Conservation (phyloP, 2,329 filamentous ascomycete species). For the Neoscytalidium dimidiatum region DNA sequence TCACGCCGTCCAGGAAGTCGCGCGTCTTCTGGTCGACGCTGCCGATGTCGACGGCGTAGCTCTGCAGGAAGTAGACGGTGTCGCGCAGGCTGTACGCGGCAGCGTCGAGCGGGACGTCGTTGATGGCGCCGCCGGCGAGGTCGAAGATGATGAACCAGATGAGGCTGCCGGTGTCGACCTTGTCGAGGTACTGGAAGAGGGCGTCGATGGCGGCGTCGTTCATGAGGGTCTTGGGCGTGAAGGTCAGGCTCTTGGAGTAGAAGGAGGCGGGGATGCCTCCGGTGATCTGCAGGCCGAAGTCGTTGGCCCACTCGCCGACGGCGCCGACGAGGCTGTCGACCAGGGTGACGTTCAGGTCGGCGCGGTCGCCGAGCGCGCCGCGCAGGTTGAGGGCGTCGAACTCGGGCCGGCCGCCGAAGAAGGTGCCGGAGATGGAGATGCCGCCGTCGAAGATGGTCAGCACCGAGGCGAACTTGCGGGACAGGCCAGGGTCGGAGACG, state of each 20-base stretch:
- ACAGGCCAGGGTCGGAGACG: conserved; percentile 33
- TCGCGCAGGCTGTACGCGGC: conserved; percentile 37
- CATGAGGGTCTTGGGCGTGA: conserved; percentile 34
- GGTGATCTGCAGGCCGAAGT: conserved; percentile 31
- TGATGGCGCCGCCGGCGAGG: conserved; percentile 35
- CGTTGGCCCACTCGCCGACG: conserved; percentile 36
- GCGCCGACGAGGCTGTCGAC: conserved; percentile 36
- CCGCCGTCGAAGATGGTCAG: conserved; percentile 36
- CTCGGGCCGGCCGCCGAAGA: conserved; percentile 34
- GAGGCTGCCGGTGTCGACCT: conserved; percentile 33
- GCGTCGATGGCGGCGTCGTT: conserved; percentile 33
- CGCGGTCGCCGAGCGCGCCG: conserved; percentile 26
- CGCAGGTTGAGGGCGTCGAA: conserved; percentile 37
- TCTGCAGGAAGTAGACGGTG: conserved; percentile 37
- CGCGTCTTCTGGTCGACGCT: conserved; percentile 39
- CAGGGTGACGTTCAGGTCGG: conserved; percentile 28
- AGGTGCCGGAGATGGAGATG: conserved; percentile 35
- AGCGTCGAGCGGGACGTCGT: conserved; percentile 32
- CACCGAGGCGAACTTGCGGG: conserved; percentile 35
- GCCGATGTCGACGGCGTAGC: conserved; percentile 39
- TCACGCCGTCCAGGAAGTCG: conserved; percentile 43
- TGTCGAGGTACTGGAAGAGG: conserved; percentile 35
- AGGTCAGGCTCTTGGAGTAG: conserved; percentile 38
- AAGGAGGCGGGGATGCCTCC: conserved; percentile 35
- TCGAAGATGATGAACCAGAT: conserved; percentile 39